These are phyloP conservation scores for Verticillium nubilum DNA, from an alignment of 2,329 filamentous ascomycete species.

Conservation along the genomic window DNA sequence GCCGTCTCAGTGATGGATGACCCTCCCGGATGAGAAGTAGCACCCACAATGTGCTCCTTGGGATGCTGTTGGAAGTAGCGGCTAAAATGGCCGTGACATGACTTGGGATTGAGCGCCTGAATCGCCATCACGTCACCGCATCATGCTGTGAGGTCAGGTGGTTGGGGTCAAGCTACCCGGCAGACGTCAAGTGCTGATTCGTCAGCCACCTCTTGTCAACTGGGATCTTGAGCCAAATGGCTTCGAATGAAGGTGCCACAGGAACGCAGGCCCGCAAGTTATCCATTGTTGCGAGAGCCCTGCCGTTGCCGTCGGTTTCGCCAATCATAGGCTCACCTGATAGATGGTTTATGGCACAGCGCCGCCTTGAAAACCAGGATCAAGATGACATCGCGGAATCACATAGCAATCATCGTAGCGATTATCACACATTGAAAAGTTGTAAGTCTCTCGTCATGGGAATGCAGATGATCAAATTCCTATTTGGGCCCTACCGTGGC, in stretches of 20 bases:
- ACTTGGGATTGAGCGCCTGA: neutral
- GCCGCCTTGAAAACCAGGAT: too few species aligned
- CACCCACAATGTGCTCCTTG: neutral
- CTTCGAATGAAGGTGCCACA: neutral
- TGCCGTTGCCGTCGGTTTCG: too few species aligned
- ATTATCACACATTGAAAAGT: neutral
- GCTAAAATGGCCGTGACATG: neutral
- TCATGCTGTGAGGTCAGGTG: neutral
- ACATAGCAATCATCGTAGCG: neutral
- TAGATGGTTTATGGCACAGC: too few species aligned
- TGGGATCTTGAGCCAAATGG: neutral
- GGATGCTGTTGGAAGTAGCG: neutral
- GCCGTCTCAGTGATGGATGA: neutral
- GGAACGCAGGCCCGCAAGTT: neutral
- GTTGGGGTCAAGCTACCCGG: neutral
- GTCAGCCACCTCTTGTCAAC: neutral
- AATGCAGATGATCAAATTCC: conserved; percentile 15
- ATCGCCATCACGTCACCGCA: neutral
- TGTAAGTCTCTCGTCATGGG: conserved; percentile 6
- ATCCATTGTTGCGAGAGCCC: neutral
- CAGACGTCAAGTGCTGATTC: neutral
- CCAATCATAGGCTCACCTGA: too few species aligned
- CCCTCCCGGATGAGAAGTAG: neutral
- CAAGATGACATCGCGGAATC: too few species aligned
- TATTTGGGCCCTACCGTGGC: conserved; percentile 14